Evolutionary conservation across 139 green algal species (phyloP).

Genomic region (Chlorella sorokiniana): DNA sequence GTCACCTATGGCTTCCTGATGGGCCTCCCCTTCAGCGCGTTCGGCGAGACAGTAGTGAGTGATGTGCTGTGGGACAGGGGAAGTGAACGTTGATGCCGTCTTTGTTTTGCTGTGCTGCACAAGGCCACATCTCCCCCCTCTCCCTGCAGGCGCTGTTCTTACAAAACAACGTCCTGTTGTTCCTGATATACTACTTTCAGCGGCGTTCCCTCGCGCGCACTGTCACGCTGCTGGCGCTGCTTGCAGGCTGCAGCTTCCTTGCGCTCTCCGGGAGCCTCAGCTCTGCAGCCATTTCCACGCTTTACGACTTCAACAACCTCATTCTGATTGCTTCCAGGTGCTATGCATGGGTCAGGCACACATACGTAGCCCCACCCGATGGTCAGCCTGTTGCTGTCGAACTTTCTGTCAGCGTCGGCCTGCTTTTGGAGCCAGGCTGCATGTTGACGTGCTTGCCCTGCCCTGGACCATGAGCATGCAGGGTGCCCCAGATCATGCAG

Average conservation of each 20-base stretch:
- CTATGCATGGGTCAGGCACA: no score
- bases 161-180: conserved; percentile 74
- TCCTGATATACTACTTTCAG: conserved; percentile 74
- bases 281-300: conserved; percentile 26
- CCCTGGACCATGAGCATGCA: neutral
- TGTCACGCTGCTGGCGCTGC: neutral
- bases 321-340: conserved; percentile 62
- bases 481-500: conserved; percentile 65
- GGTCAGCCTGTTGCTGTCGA: no score
- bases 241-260: conserved; percentile 11
- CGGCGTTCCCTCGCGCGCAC: conserved; percentile 17
- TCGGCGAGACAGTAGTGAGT: conserved; percentile 73
- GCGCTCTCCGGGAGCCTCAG: conserved; percentile 46
- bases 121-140: neutral
- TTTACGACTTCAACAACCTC: conserved; percentile 74
- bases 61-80: neutral
- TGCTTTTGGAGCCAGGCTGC: no score
- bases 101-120: neutral
- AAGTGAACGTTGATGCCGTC: neutral
- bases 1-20: conserved; percentile 72
- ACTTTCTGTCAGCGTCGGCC: no score
- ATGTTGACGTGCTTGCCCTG: no score
- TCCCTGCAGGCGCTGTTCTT: conserved; percentile 37
- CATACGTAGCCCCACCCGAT: no score
- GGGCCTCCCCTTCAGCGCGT: conserved; percentile 76